phyloP scores from a whole-genome alignment of 768 basidiomycete species.

The Mycena chlorophos region DNA sequence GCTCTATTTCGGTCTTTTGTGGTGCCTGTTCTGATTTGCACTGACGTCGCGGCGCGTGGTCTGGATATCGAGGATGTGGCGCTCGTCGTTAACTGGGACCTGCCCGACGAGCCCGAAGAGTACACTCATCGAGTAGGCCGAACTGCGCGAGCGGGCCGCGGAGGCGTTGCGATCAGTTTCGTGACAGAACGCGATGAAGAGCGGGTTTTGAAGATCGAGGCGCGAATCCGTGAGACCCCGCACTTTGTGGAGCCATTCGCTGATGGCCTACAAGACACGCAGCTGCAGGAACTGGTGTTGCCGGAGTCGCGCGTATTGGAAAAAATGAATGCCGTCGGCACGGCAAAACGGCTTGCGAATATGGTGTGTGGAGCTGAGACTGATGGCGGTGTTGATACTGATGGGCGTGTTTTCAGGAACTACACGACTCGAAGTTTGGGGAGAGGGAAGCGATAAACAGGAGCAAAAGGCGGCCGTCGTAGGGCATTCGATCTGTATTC shows the following conservation, averaged over 20 bases:
- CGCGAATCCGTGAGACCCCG: conserved; percentile 70
- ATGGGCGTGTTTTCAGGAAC: conserved; percentile 53
- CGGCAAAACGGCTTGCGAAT: conserved; percentile 88
- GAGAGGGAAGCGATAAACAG: conserved; percentile 81
- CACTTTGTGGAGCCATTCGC: neutral
- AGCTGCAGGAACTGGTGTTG: conserved; percentile 70
- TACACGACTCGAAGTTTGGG: conserved; percentile 89
- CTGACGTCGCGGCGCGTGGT: conserved; percentile 94
- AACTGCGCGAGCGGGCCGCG: conserved; percentile 87
- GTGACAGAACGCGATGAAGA: conserved; percentile 94
- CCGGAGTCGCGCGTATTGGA: conserved; percentile 83
- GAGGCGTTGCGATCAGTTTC: conserved; percentile 89
- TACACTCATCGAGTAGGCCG: conserved; percentile 95
- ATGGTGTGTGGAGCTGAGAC: conserved; percentile 62
- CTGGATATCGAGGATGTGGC: conserved; percentile 96
- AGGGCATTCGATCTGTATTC: neutral
- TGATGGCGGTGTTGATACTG: neutral
- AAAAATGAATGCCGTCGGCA: conserved; percentile 84
- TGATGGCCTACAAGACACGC: conserved; percentile 53
- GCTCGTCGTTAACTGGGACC: conserved; percentile 96
- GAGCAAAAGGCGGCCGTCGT: conserved; percentile 45
- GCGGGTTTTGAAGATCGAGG: conserved; percentile 78
- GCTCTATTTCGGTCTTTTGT: conserved; percentile 82
- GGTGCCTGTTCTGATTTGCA: conserved; percentile 89
- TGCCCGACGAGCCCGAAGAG: conserved; percentile 87